Base-by-base conservation (phyloP, 495 filamentous ascomycete genomes). In the Coniosporium apollinis region DNA sequence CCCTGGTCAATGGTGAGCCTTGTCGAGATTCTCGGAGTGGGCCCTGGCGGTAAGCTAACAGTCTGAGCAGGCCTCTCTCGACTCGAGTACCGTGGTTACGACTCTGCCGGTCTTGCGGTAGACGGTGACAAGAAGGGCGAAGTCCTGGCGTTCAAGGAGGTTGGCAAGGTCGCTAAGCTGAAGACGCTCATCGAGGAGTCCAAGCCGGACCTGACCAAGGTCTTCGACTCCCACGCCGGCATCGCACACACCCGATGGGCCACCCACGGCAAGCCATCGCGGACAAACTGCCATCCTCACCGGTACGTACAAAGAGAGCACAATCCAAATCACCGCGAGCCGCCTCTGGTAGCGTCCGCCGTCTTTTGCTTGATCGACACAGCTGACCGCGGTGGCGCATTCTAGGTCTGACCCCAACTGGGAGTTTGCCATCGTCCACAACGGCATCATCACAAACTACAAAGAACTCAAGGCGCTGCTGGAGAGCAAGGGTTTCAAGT, bases 361-460 rank as follows among this genome's bases (percentile, higher is more conserved):
- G 28, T 21, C 28, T 34, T 33, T 30, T 16, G 11, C 19, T 18
- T 0, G 13, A 22, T 20, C 13, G 15, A 22, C 13, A 21, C 7
- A 13, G 30, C 39, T 53, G 28, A 44, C 36, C 20, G 29, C 10
- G 16, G 29, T 35, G 30, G 19, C 17, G 13, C 42, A 4, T 16
- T 41, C 18, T 25, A 73, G 70, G 43, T 77, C 72, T 29, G 89
- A 97, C 52, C 74, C 78, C 49, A 79, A 64, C 48, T 96, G 85
- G 83, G 75, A 96, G 59, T 97, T 97, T 56, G 71, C 84, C 39
- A 79, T 97, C 48, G 87, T 94, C 28, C 89, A 97, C 75, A 97
- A 97, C 60, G 89, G 89, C 55, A 97, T 97, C 68, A 97, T 97
- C 65, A 97, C 89, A 65, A 97, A 97, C 69, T 97, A 97, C 73